Percentiles rank a stretch among this genome's conserved stretches.
phyloP scores from a whole-genome alignment of 2,329 filamentous ascomycete species.

The Aspergillus sp. region DNA sequence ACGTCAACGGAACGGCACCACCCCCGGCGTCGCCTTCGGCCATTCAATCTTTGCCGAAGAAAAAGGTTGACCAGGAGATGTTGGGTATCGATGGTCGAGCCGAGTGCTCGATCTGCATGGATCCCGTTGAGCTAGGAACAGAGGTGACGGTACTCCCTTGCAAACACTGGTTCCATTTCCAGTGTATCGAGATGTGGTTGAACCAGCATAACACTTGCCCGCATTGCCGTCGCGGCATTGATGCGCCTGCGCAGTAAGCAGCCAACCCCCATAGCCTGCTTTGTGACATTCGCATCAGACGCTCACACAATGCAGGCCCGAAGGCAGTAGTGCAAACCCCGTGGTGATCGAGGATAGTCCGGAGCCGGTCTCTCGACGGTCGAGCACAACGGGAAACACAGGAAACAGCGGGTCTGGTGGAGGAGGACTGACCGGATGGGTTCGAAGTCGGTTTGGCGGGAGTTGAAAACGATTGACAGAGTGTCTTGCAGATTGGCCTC shows the following conservation, averaged over 20 bases:
- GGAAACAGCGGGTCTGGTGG: slow-evolving; percentile 10
- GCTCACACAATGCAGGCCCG: slow-evolving; percentile 4
- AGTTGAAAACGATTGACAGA: slow-evolving; percentile 2
- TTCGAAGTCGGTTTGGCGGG: slow-evolving; percentile 25
- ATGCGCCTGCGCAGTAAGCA: slow-evolving; percentile 22
- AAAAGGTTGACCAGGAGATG: slow-evolving; percentile 67
- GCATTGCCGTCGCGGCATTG: slow-evolving; percentile 45
- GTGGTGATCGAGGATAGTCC: slow-evolving; percentile 18
- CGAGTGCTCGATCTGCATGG: slow-evolving; percentile 95
- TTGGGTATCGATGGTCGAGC: slow-evolving; percentile 64
- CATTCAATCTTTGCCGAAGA: slow-evolving; percentile 70
- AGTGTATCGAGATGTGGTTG: slow-evolving; percentile 80
- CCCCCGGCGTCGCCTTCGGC: slow-evolving; percentile 75
- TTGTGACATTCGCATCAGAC: too few relatives aligned
- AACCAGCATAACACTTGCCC: slow-evolving; percentile 91
- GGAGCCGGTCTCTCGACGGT: slow-evolving; percentile 9
- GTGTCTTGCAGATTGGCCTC: too few relatives aligned
- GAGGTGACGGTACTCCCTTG: slow-evolving; percentile 79
- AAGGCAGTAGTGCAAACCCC: slow-evolving; percentile 16
- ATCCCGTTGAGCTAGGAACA: slow-evolving; percentile 69
- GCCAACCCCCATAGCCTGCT: not conserved
- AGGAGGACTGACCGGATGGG: slow-evolving; percentile 21
- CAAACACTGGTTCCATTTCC: slow-evolving; percentile 88
- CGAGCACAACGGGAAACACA: not conserved
- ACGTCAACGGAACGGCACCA: slow-evolving; percentile 69